These are phyloP conservation scores for Heliamphora pulchella DNA, from an alignment of 179 eudicot genomes.

Conservation along the genomic window DNA sequence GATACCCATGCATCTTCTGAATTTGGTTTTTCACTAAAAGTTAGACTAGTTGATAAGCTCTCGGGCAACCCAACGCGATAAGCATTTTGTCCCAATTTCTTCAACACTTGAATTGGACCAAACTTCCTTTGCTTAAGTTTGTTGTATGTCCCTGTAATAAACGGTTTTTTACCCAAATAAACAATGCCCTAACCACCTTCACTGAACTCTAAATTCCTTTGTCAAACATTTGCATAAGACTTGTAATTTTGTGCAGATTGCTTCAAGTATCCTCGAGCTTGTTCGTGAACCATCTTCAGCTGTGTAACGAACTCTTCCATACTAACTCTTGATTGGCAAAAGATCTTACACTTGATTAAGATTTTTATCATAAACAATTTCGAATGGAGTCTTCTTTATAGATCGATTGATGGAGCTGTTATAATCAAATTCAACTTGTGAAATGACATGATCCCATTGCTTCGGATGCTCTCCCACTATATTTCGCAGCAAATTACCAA, in stretches of 20 bases:
- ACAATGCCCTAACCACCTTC: not conserved
- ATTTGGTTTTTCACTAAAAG: not conserved
- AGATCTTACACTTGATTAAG: not conserved
- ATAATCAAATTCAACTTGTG: not conserved
- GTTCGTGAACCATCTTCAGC: not conserved
- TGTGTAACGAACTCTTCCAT: not conserved
- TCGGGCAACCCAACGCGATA: not conserved
- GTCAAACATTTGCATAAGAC: not conserved
- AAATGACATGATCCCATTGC: not conserved
- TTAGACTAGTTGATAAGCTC: not conserved
- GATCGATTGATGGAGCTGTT: not conserved
- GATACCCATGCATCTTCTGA: conserved; percentile 7
- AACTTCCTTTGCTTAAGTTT: not conserved
- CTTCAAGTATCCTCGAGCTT: not conserved
- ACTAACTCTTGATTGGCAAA: not conserved
- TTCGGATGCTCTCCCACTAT: not conserved
- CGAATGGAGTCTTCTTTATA: not conserved
- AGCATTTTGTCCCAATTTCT: not conserved
- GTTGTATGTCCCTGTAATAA: not conserved
- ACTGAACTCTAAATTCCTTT: not conserved
- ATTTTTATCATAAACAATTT: not conserved
- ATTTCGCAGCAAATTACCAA: not conserved
- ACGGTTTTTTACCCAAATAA: not conserved
- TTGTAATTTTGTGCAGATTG: not conserved
- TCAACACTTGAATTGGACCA: not conserved